phyloP scores from a whole-genome alignment of 2,329 filamentous ascomycete species.

The Aspergillus terreus region DNA sequence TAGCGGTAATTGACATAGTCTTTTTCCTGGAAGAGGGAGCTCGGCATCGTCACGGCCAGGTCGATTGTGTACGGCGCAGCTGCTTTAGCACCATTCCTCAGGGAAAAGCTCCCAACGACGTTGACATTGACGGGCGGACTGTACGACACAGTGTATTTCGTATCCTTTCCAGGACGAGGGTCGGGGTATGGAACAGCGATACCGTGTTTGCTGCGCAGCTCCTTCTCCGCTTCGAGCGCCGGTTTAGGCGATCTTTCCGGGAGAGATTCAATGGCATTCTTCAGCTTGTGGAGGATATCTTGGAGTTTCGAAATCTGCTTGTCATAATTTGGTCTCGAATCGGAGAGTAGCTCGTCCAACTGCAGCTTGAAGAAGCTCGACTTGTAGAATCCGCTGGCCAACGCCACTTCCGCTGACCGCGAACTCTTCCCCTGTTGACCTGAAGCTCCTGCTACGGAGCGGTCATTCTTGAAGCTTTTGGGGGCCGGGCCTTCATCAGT shows the following conservation, averaged over 20 bases:
- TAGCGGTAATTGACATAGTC: constrained; percentile 91
- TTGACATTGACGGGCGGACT: constrained; percentile 74
- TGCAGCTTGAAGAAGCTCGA: constrained; percentile 66
- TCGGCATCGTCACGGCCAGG: constrained; percentile 82
- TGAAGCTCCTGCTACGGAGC: constrained; percentile 9
- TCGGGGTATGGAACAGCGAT: constrained; percentile 79
- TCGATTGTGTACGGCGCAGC: constrained; percentile 60
- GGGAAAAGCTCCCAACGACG: constrained; percentile 81
- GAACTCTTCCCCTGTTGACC: neutral
- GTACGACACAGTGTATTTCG: constrained; percentile 78
- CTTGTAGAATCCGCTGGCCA: constrained; percentile 56
- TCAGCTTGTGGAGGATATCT: constrained; percentile 52
- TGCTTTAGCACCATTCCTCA: constrained; percentile 67
- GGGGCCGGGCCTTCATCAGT: constrained; percentile 22
- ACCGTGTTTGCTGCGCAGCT: constrained; percentile 62
- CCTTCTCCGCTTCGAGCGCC: constrained; percentile 64
- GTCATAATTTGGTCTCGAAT: constrained; percentile 56
- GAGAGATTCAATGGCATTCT: constrained; percentile 55
- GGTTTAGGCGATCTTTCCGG: constrained; percentile 48
- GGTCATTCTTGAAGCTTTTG: constrained; percentile 15
- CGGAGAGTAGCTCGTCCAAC: constrained; percentile 59
- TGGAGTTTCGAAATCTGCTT: constrained; percentile 54
- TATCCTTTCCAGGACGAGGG: constrained; percentile 71
- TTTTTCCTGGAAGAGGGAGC: constrained; percentile 79
- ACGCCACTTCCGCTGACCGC: constrained; percentile 32